Evolutionary conservation across 2,329 filamentous ascomycete genomes (phyloP).

Genomic region (Bipolaris oryzae): DNA sequence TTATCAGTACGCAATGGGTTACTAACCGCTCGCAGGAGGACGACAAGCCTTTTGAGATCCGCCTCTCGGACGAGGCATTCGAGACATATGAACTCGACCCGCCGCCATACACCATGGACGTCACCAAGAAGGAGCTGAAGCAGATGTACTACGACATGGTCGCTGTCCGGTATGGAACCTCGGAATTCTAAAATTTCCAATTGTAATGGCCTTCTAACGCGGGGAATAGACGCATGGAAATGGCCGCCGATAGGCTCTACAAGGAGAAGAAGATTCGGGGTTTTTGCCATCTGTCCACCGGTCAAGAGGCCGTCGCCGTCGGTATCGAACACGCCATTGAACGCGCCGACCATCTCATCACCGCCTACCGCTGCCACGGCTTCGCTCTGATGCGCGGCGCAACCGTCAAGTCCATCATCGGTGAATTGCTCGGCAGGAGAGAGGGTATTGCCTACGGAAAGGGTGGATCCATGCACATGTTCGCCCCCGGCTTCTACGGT

Average conservation of each 20-base stretch:
- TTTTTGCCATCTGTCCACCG: conserved; percentile 98
- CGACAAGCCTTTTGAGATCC: conserved; percentile 89
- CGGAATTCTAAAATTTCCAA: background rate
- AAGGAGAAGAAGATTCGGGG: conserved; percentile 99
- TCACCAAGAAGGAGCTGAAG: conserved; percentile 98
- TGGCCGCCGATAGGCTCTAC: conserved; percentile 98
- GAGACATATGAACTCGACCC: conserved; percentile 99
- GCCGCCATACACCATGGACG: conserved; percentile 87
- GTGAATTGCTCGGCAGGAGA: conserved; percentile 71
- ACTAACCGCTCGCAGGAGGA: conserved; percentile 69
- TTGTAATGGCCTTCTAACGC: conserved; percentile 18
- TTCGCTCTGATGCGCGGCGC: conserved; percentile 97
- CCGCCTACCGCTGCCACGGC: conserved; percentile 98
- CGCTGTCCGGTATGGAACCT: conserved; percentile 74
- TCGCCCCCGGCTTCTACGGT: conserved; percentile 95
- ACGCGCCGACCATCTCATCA: conserved; percentile 92
- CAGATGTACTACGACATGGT: conserved; percentile 99
- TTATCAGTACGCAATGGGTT: conserved; percentile 6
- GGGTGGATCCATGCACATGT: conserved; percentile 99
- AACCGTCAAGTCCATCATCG: conserved; percentile 53
- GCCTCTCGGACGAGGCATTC: conserved; percentile 97
- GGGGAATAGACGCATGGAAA: conserved; percentile 87
- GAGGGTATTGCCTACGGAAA: conserved; percentile 98
- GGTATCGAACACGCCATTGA: conserved; percentile 97
- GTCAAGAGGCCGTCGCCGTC: conserved; percentile 95